Base-by-base conservation (phyloP, 176 grass and related monocot genomes). In the Aegilops longissima region DNA sequence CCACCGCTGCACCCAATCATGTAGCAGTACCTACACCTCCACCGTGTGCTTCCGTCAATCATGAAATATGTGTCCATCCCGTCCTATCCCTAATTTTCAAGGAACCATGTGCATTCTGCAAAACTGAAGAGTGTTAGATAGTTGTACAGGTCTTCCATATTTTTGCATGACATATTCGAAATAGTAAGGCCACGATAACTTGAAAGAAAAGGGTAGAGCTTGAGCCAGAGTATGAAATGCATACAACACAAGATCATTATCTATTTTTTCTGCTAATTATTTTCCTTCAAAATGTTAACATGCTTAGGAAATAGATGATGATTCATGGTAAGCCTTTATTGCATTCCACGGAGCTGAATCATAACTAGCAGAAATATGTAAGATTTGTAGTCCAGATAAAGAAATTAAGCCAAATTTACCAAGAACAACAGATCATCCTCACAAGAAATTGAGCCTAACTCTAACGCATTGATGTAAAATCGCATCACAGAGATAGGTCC, bases 21-120 rank as follows among this genome's bases (percentile, higher is more conserved):
- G 51, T 16, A 17, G 51, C 51, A 54, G 5, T 20, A 20, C 52
- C 4, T 56, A 16, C 52, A 56, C 52, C 18, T 56, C 25, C 25
- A 25, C 25, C 25, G 25, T 25, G 1, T 18, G 16, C 14, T 54
- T 54, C 14, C 16, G 5, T 6, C 52, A 16, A 54, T 3, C 14
- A 5, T 54, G 31, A 31, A 31, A 2, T 2, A 31, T 31, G 31
- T 31, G 3, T 2, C 31, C 31, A 31, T 31, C 31, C 14, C 27
- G 27, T 52, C 13, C 2, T 82, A 80, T 86, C 83, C 61, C 16
- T 83, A 20, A 58, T 78, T 75, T 66, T 61, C 72, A 23, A 51
- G 7, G 51, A 76, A 47, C 3, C 12, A 51, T 76, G 21, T 52
- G 20, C 16, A 76, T 2, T 30, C 73, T 51, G 12, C 42, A 76